Percentiles rank a stretch among this genome's conserved stretches.
Conservation (phyloP, 2,329 filamentous ascomycete species). For the Aureobasidium sp. region DNA sequence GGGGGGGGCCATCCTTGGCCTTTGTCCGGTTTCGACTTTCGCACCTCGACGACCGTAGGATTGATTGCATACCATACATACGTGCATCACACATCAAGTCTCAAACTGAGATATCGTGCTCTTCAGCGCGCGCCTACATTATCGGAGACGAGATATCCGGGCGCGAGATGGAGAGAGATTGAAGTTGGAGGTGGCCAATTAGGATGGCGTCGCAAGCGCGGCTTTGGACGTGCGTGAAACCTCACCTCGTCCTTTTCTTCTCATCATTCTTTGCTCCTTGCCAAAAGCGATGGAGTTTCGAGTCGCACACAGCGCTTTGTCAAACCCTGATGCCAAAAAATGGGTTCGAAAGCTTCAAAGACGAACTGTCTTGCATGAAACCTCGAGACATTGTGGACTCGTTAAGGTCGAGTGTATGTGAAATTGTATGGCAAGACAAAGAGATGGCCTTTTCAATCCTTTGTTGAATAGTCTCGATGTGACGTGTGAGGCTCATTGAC, state of each 20-base stretch:
- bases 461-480: not conserved
- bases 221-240: constrained; percentile 4
- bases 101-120: not conserved
- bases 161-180: not conserved
- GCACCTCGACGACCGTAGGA: not conserved
- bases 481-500: not conserved
- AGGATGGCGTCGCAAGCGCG: constrained; percentile 3
- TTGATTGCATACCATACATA: not conserved
- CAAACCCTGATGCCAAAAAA: not conserved
- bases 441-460: not conserved
- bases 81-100: not conserved
- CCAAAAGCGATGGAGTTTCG: not conserved
- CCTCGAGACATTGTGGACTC: not conserved
- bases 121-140: not conserved
- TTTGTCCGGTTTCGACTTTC: not conserved
- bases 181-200: constrained; percentile 3
- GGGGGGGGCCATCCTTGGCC: too few species aligned
- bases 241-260: not conserved
- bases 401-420: not conserved
- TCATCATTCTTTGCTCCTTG: not conserved
- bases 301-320: constrained; percentile 12
- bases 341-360: not conserved
- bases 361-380: not conserved
- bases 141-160: not conserved
- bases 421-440: constrained; percentile 2